These are phyloP conservation scores for Leishmania arabica DNA, from an alignment of 208 protist species.

Conservation along the genomic window DNA sequence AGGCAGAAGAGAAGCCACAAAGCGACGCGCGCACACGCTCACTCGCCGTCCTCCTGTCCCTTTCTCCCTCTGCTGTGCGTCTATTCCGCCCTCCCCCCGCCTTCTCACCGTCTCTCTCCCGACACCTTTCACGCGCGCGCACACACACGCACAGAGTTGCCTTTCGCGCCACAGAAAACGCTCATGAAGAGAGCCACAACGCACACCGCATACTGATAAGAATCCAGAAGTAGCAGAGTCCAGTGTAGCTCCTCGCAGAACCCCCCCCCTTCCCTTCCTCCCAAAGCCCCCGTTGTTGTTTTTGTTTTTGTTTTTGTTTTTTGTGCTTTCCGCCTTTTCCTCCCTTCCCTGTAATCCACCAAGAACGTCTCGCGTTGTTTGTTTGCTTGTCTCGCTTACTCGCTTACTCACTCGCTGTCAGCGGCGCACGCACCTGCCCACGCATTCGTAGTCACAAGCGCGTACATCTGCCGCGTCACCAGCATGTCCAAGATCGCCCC, in stretches of 20 bases:
- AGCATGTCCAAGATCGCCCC: constrained; percentile 91
- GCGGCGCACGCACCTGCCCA: background rate
- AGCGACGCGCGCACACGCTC: background rate
- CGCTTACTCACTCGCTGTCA: background rate
- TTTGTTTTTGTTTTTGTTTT: background rate
- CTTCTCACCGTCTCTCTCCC: background rate
- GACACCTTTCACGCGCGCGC: background rate
- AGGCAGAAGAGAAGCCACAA: background rate
- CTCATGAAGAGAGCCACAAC: constrained; percentile 7
- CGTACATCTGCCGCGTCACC: background rate
- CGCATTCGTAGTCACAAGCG: background rate
- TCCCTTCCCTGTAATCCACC: background rate
- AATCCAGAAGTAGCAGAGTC: constrained; percentile 3
- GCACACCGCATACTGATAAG: constrained; percentile 5
- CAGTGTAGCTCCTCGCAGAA: constrained; percentile 10
- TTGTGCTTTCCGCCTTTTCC: background rate
- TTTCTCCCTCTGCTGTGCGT: background rate
- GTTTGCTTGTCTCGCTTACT: background rate
- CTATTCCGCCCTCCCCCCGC: background rate
- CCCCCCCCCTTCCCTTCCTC: too few species aligned
- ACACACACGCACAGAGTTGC: constrained; percentile 3
- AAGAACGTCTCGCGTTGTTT: background rate
- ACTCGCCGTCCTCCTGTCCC: background rate
- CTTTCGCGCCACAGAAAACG: constrained; percentile 1
- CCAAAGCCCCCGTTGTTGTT: background rate